phyloP scores from a whole-genome alignment of 2,329 filamentous ascomycete genomes.

The Daldinia sp. region DNA sequence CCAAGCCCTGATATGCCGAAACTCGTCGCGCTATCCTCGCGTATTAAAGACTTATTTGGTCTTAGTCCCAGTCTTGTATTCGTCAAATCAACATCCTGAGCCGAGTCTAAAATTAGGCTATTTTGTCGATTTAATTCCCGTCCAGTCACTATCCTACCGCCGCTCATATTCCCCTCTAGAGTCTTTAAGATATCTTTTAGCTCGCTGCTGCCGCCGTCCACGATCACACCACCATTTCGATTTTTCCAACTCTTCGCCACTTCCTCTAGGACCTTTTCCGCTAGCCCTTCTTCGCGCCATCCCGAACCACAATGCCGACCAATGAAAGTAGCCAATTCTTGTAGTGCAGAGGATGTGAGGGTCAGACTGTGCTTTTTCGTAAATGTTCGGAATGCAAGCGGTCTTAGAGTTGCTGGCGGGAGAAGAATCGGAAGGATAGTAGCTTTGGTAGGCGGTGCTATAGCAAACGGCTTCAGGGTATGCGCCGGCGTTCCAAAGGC shows the following conservation, averaged over 20 bases:
- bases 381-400: constrained; percentile 92
- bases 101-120: constrained; percentile 68
- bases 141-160: constrained; percentile 71
- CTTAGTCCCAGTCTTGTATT: constrained; percentile 66
- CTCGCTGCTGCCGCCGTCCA: constrained; percentile 79
- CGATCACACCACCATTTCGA: constrained; percentile 85
- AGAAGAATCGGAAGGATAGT: constrained; percentile 87
- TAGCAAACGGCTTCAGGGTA: constrained; percentile 72
- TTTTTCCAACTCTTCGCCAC: constrained; percentile 92
- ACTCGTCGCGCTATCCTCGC: constrained; percentile 72
- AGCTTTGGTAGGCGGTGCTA: constrained; percentile 60
- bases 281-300: constrained; percentile 95
- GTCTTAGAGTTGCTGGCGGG: constrained; percentile 84
- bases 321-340: constrained; percentile 86
- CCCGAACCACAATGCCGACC: constrained; percentile 92
- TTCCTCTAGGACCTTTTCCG: constrained; percentile 91
- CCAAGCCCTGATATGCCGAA: constrained; percentile 66
- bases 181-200: constrained; percentile 84
- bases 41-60: constrained; percentile 53
- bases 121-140: constrained; percentile 68
- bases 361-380: constrained; percentile 98
- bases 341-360: constrained; percentile 84
- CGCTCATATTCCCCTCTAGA: constrained; percentile 86
- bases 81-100: constrained; percentile 59
- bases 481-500: constrained; percentile 88